These are phyloP conservation scores for Trametes meyenii DNA, from an alignment of 768 basidiomycete species.

Conservation along the genomic window DNA sequence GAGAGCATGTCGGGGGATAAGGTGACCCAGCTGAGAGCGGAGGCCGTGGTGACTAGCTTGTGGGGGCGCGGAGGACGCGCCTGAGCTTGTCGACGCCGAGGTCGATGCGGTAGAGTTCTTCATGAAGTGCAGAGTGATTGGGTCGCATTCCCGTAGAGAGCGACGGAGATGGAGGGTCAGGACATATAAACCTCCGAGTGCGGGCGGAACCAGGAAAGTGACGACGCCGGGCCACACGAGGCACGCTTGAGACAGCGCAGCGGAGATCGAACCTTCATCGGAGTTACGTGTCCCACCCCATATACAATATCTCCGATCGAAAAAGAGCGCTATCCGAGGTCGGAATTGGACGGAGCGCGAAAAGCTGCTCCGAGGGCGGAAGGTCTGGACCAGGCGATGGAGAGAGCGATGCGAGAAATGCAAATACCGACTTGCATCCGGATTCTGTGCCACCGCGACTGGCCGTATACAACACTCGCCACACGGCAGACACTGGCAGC, in stretches of 20 bases:
- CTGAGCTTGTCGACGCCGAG: conserved; percentile 21
- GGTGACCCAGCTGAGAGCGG: conserved; percentile 61
- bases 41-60: conserved; percentile 34
- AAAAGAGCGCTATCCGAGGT: background rate
- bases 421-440: conserved; percentile 1
- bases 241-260: conserved; percentile 1
- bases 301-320: background rate
- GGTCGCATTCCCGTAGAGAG: conserved; percentile 18
- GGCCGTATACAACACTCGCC: background rate
- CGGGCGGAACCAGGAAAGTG: conserved; percentile 9
- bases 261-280: background rate
- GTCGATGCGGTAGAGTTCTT: conserved; percentile 13
- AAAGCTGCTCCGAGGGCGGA: background rate
- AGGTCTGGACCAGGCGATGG: conserved; percentile 6
- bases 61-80: conserved; percentile 15
- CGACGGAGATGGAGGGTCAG: background rate
- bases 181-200: conserved; percentile 15
- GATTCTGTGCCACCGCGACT: no score
- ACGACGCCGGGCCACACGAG: background rate
- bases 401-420: conserved; percentile 7
- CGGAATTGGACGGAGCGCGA: background rate
- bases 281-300: no score
- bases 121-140: conserved; percentile 8
- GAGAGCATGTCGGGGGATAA: conserved; percentile 65
- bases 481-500: background rate